phyloP scores from a whole-genome alignment of 768 basidiomycete genomes.

The Kwoniella sp. region DNA sequence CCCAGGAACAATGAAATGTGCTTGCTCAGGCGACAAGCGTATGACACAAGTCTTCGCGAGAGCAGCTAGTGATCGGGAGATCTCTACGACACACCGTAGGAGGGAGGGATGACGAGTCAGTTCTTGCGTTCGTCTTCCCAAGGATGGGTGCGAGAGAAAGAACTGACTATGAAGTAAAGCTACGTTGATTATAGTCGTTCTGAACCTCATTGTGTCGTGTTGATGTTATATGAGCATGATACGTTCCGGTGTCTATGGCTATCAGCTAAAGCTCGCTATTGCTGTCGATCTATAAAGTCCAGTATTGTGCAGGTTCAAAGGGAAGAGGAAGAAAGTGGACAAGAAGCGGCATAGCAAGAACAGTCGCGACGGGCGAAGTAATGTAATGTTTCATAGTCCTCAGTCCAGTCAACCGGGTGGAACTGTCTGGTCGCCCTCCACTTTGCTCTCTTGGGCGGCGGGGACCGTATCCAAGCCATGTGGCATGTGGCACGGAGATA shows the following conservation, averaged over 20 bases:
- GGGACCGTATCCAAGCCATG: too few species aligned
- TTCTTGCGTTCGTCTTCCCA: too few species aligned
- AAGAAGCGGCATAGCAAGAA: constrained; percentile 1
- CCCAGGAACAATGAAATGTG: constrained; percentile 53
- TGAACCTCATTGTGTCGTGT: constrained; percentile 46
- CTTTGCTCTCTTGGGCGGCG: neutral
- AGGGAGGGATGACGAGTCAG: constrained; percentile 11
- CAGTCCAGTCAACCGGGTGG: neutral
- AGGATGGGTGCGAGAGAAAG: too few species aligned
- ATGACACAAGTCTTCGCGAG: constrained; percentile 48
- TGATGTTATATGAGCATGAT: neutral
- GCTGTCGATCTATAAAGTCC: too few species aligned
- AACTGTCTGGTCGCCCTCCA: neutral
- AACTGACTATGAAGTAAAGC: constrained; percentile 46
- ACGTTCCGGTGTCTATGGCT: too few species aligned
- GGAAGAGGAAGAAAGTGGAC: neutral
- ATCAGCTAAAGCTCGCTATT: too few species aligned
- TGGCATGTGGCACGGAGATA: too few species aligned
- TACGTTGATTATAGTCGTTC: constrained; percentile 50
- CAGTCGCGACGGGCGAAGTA: neutral
- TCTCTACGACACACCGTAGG: too few species aligned
- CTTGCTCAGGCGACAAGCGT: constrained; percentile 43
- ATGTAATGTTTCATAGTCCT: neutral
- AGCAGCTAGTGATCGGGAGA: constrained; percentile 44
- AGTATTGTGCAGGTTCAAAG: too few species aligned